These are phyloP conservation scores for Mastigamoeba balamuthi DNA, from an alignment of 78 protist genomes.

Conservation along the genomic window DNA sequence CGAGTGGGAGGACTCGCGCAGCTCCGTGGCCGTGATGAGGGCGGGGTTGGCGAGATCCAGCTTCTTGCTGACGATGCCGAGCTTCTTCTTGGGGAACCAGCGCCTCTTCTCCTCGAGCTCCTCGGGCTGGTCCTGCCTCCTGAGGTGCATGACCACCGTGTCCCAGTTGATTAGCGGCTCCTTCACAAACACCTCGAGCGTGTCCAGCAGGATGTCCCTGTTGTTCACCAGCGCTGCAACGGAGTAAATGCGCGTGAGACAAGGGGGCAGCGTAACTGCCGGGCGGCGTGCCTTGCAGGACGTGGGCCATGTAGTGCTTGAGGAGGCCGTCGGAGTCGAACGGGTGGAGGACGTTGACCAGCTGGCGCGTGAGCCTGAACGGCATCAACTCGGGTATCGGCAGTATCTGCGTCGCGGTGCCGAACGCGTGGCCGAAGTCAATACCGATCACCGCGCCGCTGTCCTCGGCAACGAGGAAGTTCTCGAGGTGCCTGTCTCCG, in stretches of 20 bases:
- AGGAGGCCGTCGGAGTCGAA: slow-evolving; percentile 46
- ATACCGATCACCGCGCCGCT: slow-evolving; percentile 75
- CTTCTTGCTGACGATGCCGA: slow-evolving; percentile 41
- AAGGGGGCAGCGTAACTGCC: not conserved
- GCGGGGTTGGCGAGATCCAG: slow-evolving; percentile 45
- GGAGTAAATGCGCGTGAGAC: not conserved
- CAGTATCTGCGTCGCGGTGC: slow-evolving; percentile 71
- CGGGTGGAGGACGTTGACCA: slow-evolving; percentile 49
- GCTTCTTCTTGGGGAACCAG: slow-evolving; percentile 62
- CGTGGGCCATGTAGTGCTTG: slow-evolving; percentile 44
- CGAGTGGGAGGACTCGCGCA: slow-evolving; percentile 3
- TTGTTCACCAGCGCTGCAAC: slow-evolving; percentile 33
- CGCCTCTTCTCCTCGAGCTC: slow-evolving; percentile 2
- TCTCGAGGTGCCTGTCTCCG: slow-evolving; percentile 91
- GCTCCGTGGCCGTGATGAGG: slow-evolving; percentile 15
- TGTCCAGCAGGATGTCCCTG: slow-evolving; percentile 31
- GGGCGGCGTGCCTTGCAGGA: slow-evolving; percentile 5
- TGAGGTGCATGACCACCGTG: slow-evolving; percentile 23
- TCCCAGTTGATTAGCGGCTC: slow-evolving; percentile 82
- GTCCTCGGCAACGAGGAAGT: slow-evolving; percentile 33
- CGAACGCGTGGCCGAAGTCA: slow-evolving; percentile 96
- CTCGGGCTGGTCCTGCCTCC: slow-evolving; percentile 1
- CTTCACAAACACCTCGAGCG: slow-evolving; percentile 66
- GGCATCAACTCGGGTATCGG: slow-evolving; percentile 91
- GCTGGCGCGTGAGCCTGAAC: slow-evolving; percentile 81